Evolutionary conservation across 2,329 filamentous ascomycete genomes (phyloP), one percentile per base, ranked within the genome.

Genomic region (Fusarium avenaceum): DNA sequence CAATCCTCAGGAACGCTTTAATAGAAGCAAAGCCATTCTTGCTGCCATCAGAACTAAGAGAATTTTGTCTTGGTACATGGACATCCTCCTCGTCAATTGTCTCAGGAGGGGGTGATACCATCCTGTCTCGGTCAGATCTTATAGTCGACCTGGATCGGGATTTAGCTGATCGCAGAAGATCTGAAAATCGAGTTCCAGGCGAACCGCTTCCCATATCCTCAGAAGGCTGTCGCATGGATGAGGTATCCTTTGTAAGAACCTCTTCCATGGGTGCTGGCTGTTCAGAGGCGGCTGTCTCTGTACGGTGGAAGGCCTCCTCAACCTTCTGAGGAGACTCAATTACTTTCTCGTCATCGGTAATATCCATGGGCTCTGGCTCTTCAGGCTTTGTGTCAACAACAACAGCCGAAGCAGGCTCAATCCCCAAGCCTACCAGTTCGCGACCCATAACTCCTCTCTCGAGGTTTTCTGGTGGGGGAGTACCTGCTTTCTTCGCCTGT

Each of bases 1-100:
- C 87, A 77, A 91, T 91, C 72, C 87, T 88, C 79, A 97, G 93
- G 35, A 97, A 87, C 0, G 92, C 89, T 6, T 89, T 87, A 83
- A 94, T 92, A 1, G 90, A 85, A 32, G 84, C 72, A 20, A 80
- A 79, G 9, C 77, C 76, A 15, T 76, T 79, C 54, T 80, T 81
- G 30, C 76, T 80, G 61, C 83, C 81, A 50, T 88, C 86, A 1
- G 88, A 89, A 33, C 83, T 80, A 62, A 88, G 86, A 0, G 88
- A 89, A 22, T 82, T 80, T 64, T 86, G 87, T 43, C 84, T 83
- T 35, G 84, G 77, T 7, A 81, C 80, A 39, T 85, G 77, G 9
- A 81, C 80, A 35, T 85, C 85, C 15, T 84, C 81, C 17, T 85
- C 84, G 45, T 85, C 82, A 20, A 80, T 79, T 67, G 80, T 80